Evolutionary conservation across 129 eudicot species (phyloP).

Genomic region (Flaveria linearis): DNA sequence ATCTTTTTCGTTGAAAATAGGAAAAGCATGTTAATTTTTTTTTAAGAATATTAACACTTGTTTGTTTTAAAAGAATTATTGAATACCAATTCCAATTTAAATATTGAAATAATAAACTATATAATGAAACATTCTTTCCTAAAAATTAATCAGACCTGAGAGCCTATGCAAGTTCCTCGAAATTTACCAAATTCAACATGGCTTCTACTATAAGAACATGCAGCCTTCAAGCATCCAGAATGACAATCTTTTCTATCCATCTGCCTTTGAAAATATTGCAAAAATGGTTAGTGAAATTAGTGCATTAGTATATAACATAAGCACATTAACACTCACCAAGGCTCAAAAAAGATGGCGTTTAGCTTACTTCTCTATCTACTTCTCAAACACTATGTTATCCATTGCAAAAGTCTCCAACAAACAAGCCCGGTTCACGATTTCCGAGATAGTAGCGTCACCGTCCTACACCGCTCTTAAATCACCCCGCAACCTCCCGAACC

Average conservation of each 20-base stretch:
- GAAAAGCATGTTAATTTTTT: too few relatives aligned
- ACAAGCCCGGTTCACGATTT: background rate
- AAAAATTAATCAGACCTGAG: too few relatives aligned
- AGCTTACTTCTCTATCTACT: conserved; percentile 50
- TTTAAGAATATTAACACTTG: too few relatives aligned
- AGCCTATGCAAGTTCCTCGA: too few relatives aligned
- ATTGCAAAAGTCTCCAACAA: conserved; percentile 36
- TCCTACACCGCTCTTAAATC: conserved; percentile 48
- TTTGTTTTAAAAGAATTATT: too few relatives aligned
- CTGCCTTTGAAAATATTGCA: background rate
- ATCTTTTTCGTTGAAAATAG: too few relatives aligned
- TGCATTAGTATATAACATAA: conserved; percentile 40
- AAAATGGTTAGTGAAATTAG: conserved; percentile 33
- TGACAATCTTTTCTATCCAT: conserved; percentile 25
- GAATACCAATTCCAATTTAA: too few relatives aligned
- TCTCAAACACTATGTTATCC: conserved; percentile 53
- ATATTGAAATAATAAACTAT: too few relatives aligned
- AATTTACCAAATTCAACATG: too few relatives aligned
- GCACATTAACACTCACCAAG: conserved; percentile 46
- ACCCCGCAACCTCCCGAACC: background rate
- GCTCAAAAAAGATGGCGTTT: conserved; percentile 72
- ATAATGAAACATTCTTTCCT: too few relatives aligned
- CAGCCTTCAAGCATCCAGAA: background rate
- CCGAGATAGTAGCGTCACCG: conserved; percentile 29
- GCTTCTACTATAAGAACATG: too few relatives aligned